phyloP scores from a whole-genome alignment of 345 rosid species.

The Aegle marmelos region DNA sequence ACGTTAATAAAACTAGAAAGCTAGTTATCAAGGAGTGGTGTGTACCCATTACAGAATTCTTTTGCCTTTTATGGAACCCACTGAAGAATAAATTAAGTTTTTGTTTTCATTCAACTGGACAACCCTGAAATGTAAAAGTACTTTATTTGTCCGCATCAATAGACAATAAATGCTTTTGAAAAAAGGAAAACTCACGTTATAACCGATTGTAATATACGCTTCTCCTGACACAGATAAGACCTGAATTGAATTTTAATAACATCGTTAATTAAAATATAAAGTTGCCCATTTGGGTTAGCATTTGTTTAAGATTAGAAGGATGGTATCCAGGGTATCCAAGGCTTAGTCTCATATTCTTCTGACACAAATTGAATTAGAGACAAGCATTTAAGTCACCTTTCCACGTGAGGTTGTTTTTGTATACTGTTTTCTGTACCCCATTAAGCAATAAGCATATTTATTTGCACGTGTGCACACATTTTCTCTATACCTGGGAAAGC shows the following conservation, averaged over 20 bases:
- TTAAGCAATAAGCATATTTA: constrained; percentile 13
- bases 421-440: constrained; percentile 14
- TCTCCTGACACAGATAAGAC: no score
- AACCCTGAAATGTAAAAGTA: background rate
- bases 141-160: constrained; percentile 14
- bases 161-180: background rate
- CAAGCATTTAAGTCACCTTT: constrained; percentile 38
- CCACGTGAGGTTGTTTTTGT: constrained; percentile 45
- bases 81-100: constrained; percentile 6
- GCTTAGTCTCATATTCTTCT: constrained; percentile 41
- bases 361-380: constrained; percentile 43
- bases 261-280: background rate
- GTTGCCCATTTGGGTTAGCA: background rate
- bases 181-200: no score
- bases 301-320: constrained; percentile 25
- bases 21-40: constrained; percentile 10
- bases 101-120: background rate
- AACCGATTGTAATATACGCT: no score
- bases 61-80: constrained; percentile 6
- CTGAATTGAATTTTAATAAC: background rate
- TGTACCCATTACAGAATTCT: constrained; percentile 16
- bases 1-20: background rate
- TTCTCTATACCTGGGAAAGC: constrained; percentile 29
- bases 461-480: constrained; percentile 44
- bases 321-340: constrained; percentile 61